Base-by-base conservation (phyloP, 768 basidiomycete genomes). In the Rhizopogon vinicolor region DNA sequence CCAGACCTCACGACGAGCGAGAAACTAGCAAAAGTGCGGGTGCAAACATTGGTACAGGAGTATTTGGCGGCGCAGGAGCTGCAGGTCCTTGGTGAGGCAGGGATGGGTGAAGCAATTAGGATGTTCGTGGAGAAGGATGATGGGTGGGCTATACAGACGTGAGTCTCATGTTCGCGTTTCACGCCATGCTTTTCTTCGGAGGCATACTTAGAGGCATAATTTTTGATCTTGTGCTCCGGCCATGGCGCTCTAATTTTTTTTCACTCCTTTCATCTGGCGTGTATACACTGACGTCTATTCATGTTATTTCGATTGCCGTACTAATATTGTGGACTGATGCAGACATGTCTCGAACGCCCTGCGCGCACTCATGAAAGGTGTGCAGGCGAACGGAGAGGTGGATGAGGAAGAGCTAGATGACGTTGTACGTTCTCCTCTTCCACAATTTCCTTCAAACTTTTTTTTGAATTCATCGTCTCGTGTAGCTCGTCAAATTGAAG, bases 91-190 rank as follows among this genome's bases (percentile, higher is more conserved):
- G 91, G 89, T 1, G 94, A 97, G 72, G 78, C 79, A 41, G 93
- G 89, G 25, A 91, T 99, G 89, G 87, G 86, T 41, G 91, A 94
- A 67, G 97, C 97, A 6, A 94, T 99, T 51, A 87, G 91, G 75
- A 80, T 87, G 71, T 98, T 91, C 72, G 95, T 99, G 56, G 95
- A 98, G 70, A 99, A 99, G 78, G 96, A 98, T 65, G 94, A 97
- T 69, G 85, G 83, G 29, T 90, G 94, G 74, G 93, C 96, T 8
- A 96, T 99, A 65, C 82, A 86, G 60, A 81, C 76, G 93, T 94
- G 60, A 60, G 89, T 81, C 4, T 13, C n/a, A 35, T 25, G 1
- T 25, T 5, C 16, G 31, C 31, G 31, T 33, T 3, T 22, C 35
- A 18, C 50, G 31, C 41, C 5, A 41, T 40, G 31, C 35, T 28